Conservation (phyloP, 2,329 filamentous ascomycete genomes). For the Microascus cirrosus region DNA sequence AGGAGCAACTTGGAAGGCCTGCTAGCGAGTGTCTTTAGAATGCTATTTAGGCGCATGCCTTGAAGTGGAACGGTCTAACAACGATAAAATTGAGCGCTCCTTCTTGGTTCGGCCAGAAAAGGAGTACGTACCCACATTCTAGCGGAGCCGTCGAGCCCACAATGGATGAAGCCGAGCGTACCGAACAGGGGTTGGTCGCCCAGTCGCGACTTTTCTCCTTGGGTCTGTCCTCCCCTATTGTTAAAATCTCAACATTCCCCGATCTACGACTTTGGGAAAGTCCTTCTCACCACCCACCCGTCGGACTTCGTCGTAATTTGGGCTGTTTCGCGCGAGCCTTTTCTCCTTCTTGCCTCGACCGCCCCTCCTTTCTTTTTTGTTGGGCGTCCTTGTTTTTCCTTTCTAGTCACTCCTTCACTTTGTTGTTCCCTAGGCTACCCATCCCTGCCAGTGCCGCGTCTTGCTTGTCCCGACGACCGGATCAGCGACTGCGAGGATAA, state of each 20-base stretch:
- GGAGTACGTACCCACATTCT: not conserved
- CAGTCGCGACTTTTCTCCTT: not conserved
- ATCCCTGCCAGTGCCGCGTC: not conserved
- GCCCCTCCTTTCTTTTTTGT: constrained; percentile 4
- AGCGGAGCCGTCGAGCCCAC: not conserved
- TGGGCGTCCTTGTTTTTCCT: constrained; percentile 1
- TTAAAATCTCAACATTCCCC: constrained; percentile 1
- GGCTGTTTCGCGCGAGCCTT: not conserved
- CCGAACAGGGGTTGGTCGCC: not conserved
- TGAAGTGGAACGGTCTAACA: not conserved
- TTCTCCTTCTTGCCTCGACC: constrained; percentile 1
- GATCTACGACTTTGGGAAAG: no score
- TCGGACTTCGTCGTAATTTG: not conserved
- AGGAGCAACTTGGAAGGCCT: not conserved
- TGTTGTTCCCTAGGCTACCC: not conserved
- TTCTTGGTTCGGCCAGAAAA: not conserved
- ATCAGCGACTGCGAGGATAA: not conserved
- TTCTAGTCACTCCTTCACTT: constrained; percentile 4
- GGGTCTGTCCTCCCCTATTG: constrained; percentile 4
- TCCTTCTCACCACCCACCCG: not conserved
- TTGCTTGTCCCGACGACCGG: not conserved
- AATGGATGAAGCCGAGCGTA: not conserved
- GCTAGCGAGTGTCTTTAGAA: not conserved
- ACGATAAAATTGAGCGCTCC: not conserved
- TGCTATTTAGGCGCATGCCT: not conserved